Evolutionary conservation across 2,329 filamentous ascomycete genomes (phyloP).

Genomic region (Cordyceps tenuipes): DNA sequence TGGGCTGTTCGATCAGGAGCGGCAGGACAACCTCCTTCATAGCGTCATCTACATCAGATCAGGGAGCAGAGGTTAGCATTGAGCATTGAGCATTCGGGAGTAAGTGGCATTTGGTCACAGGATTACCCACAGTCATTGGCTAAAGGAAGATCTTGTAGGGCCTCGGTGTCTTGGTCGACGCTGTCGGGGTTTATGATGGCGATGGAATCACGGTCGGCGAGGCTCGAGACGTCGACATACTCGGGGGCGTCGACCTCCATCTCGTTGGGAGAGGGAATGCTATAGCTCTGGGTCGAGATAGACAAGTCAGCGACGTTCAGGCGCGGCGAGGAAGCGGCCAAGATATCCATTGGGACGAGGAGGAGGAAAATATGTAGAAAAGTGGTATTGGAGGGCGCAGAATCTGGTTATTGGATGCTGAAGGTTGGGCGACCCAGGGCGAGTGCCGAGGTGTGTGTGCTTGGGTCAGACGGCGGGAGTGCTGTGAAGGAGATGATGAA

Average conservation of each 20-base stretch:
- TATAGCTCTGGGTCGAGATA: slow-evolving; percentile 36
- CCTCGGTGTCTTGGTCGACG: slow-evolving; percentile 39
- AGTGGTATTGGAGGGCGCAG: neutral
- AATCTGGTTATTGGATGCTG: slow-evolving; percentile 4
- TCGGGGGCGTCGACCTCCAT: slow-evolving; percentile 50
- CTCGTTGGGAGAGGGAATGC: slow-evolving; percentile 47
- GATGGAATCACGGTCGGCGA: slow-evolving; percentile 42
- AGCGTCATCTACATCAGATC: slow-evolving; percentile 54
- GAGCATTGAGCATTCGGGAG: neutral
- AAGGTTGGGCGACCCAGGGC: slow-evolving; percentile 5
- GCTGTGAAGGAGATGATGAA: neutral
- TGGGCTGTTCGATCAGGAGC: slow-evolving; percentile 65
- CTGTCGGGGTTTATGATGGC: slow-evolving; percentile 48
- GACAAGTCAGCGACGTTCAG: slow-evolving; percentile 16
- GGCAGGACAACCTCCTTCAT: slow-evolving; percentile 77
- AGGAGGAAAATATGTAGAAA: neutral
- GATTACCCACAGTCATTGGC: slow-evolving; percentile 45
- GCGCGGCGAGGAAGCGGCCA: neutral
- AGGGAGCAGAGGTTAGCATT: slow-evolving; percentile 16
- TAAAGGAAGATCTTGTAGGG: slow-evolving; percentile 38
- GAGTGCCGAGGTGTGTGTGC: neutral
- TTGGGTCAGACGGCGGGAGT: neutral
- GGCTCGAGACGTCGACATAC: slow-evolving; percentile 41
- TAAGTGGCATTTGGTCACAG: neutral
- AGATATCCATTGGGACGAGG: neutral